Evolutionary conservation across 2,329 filamentous ascomycete species (phyloP).

Genomic region (Neofusicoccum umdonicola): DNA sequence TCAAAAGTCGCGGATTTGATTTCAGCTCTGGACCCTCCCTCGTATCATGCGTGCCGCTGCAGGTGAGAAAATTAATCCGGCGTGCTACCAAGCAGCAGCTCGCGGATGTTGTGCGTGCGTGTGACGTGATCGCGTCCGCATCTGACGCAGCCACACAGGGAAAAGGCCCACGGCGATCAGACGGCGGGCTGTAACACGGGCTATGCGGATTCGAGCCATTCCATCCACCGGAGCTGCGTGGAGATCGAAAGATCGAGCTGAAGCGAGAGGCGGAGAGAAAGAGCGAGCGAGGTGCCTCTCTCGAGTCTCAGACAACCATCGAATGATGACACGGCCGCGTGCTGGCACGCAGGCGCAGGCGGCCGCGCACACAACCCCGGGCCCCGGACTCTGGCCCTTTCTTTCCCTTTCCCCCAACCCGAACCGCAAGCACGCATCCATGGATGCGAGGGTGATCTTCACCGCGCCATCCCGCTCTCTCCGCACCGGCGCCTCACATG

Average conservation of each 20-base stretch:
- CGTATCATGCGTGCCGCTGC: background rate
- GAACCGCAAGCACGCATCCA: too few species aligned
- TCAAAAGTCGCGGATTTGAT: conserved; percentile 6
- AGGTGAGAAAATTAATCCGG: background rate
- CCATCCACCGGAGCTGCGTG: conserved; percentile 1
- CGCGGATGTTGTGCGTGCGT: conserved; percentile 1
- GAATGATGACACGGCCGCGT: background rate
- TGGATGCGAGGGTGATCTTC: background rate
- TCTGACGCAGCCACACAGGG: conserved; percentile 3
- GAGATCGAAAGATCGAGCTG: background rate
- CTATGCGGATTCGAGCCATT: conserved; percentile 2
- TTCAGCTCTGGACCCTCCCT: background rate
- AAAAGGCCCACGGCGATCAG: conserved; percentile 3
- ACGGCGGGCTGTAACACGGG: conserved; percentile 5
- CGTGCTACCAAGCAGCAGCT: background rate
- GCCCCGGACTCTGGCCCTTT: background rate
- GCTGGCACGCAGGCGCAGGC: background rate
- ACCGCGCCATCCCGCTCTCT: background rate
- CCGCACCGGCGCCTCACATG: background rate
- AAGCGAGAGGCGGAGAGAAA: background rate
- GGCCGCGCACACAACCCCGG: background rate
- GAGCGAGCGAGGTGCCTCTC: background rate
- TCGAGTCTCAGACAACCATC: conserved; percentile 14
- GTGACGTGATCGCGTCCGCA: conserved; percentile 11
- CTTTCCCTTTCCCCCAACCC: too few species aligned